These are phyloP conservation scores for Teunomyces cretensis DNA, from an alignment of 805 yeast species.

Conservation along the genomic window DNA sequence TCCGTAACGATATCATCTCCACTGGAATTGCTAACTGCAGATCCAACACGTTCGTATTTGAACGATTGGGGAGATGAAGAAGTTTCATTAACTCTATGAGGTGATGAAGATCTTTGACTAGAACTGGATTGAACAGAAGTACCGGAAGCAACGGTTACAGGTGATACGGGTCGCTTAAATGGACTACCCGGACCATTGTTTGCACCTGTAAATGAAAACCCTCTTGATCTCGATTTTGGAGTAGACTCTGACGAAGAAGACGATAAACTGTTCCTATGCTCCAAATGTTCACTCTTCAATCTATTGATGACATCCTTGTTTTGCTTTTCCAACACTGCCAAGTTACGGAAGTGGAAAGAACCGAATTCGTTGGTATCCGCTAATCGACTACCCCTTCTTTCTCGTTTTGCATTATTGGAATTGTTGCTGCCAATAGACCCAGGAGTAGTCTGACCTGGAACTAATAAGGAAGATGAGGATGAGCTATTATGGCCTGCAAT, in stretches of 20 bases:
- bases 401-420: conserved; percentile 40
- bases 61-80: conserved; percentile 17
- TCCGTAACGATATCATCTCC: conserved; percentile 27
- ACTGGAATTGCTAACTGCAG: conserved; percentile 30
- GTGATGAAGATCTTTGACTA: conserved; percentile 24
- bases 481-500: conserved; percentile 5
- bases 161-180: conserved; percentile 49
- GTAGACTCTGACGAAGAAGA: conserved; percentile 49
- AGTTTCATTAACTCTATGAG: conserved; percentile 20
- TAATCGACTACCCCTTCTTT: conserved; percentile 69
- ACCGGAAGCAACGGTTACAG: conserved; percentile 21
- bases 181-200: conserved; percentile 22
- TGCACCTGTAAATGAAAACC: conserved; percentile 25
- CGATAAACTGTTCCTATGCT: conserved; percentile 51
- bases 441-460: conserved; percentile 7
- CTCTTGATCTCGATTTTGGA: conserved; percentile 34
- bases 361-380: conserved; percentile 85
- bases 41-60: conserved; percentile 32
- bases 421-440: conserved; percentile 7
- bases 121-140: background rate
- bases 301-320: conserved; percentile 90
- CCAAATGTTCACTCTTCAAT: conserved; percentile 78
- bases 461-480: conserved; percentile 10
- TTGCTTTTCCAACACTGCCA: conserved; percentile 88
- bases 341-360: conserved; percentile 83